Base-by-base conservation (phyloP, 441 rosid species). In the Mallotus repandus region DNA sequence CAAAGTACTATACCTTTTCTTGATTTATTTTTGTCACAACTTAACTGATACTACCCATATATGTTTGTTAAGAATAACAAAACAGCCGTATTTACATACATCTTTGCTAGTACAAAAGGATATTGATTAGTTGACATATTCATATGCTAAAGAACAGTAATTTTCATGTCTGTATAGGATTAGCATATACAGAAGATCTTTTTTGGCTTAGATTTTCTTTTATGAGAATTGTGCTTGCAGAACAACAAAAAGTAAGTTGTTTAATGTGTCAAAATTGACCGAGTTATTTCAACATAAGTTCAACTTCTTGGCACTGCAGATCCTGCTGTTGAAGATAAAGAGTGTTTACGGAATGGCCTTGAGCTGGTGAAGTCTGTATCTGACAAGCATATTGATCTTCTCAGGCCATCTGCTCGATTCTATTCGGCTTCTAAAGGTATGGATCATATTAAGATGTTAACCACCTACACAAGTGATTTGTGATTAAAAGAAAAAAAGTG, bases 361-460 rank as follows among this genome's bases (percentile, higher is more conserved):
- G 96, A 86, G 80, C 49, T 91, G 82, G 86, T 81, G 16, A 89
- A 84, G 79, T 77, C 94, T 41, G 70, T 56, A 25, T 79, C 86
- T 63, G 93, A 89, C 69, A 94, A 87, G 78, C 89, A 86, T 83
- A 72, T 81, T 58, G 90, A 86, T 86, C 91, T 86, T 73, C 79
- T 89, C 71, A 89, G 97, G 83, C 94, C 96, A 49, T 81, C 91
- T 64, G 87, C 88, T 72, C 89, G 91, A 72, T 84, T 78, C 77
- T 73, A 72, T 88, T 78, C 85, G 5, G 83, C 81, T 43, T 62
- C 83, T 53, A 92, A 84, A 92, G 98, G 97, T 94, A 81, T 25
- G 9, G 52, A 54, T 68, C 21, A 19, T 22, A 21, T 56, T 32
- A 57, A 65, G 35, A 57, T 50, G 29, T 58, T 15, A 74, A 4